phyloP scores from a whole-genome alignment of 2,329 filamentous ascomycete species.

The Colletotrichum liaoningense region DNA sequence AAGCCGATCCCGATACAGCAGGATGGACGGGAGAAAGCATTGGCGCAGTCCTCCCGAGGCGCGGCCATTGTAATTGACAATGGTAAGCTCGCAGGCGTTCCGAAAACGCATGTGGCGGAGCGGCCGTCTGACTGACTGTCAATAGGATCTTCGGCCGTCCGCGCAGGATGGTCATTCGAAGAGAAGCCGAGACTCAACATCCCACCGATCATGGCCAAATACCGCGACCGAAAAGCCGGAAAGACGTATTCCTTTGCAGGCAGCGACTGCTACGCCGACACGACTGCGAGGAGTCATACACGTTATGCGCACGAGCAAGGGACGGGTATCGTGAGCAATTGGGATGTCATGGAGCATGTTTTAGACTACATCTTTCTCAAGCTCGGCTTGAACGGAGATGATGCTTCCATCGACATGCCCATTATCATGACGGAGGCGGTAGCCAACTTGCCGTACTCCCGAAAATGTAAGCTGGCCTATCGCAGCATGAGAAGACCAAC shows the following conservation, averaged over 20 bases:
- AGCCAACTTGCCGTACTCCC: conserved; percentile 88
- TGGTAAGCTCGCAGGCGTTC: conserved; percentile 67
- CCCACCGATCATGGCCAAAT: conserved; percentile 93
- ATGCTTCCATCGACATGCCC: conserved; percentile 83
- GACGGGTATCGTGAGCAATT: conserved; percentile 93
- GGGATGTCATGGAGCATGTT: conserved; percentile 96
- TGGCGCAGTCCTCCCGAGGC: conserved; percentile 61
- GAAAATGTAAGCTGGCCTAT: conserved; percentile 72
- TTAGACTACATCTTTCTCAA: conserved; percentile 96
- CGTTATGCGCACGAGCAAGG: conserved; percentile 92
- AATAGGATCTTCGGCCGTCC: conserved; percentile 85
- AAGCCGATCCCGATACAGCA: conserved; percentile 63
- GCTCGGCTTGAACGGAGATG: conserved; percentile 82
- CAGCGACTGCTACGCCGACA: conserved; percentile 93
- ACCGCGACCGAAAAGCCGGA: conserved; percentile 91
- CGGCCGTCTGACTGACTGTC: conserved; percentile 25
- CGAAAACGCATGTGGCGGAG: background rate
- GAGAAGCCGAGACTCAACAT: conserved; percentile 81
- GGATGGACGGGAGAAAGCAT: conserved; percentile 79
- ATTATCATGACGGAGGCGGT: conserved; percentile 97
- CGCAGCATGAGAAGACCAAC: background rate
- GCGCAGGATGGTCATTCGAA: conserved; percentile 97
- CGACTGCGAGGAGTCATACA: conserved; percentile 89
- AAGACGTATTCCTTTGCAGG: conserved; percentile 94
- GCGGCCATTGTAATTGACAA: conserved; percentile 98